Evolutionary conservation across 2,329 filamentous ascomycete species (phyloP).

Genomic region (Escovopsis weberi): DNA sequence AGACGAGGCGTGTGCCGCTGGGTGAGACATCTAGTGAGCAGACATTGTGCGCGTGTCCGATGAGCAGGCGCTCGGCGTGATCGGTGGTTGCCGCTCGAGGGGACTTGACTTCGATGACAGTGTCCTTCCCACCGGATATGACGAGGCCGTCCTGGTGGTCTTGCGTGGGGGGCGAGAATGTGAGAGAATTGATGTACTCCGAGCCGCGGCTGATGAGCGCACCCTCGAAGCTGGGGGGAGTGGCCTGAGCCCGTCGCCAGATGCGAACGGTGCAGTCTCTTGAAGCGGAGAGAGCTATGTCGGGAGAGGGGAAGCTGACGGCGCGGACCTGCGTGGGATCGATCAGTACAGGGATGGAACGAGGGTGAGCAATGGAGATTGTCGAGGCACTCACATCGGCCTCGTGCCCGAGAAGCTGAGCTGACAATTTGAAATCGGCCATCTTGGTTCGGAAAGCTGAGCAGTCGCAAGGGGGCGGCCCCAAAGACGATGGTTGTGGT

Average conservation of each 20-base stretch:
- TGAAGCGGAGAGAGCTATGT: constrained; percentile 69
- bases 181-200: constrained; percentile 75
- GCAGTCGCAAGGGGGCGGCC: background rate
- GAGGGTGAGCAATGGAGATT: background rate
- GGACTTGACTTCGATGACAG: constrained; percentile 79
- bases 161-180: constrained; percentile 56
- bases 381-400: constrained; percentile 57
- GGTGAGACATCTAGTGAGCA: constrained; percentile 71
- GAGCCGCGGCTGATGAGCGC: constrained; percentile 67
- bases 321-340: constrained; percentile 58
- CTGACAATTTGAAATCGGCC: constrained; percentile 85
- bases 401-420: constrained; percentile 76
- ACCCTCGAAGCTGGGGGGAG: constrained; percentile 59
- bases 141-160: constrained; percentile 66
- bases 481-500: constrained; percentile 5
- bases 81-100: constrained; percentile 52
- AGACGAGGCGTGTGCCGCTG: constrained; percentile 61
- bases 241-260: constrained; percentile 57
- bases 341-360: constrained; percentile 6
- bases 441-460: constrained; percentile 26
- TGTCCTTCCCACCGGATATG: constrained; percentile 78
- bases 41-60: constrained; percentile 79
- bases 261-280: constrained; percentile 80
- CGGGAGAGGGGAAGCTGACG: constrained; percentile 61
- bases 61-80: constrained; percentile 70